phyloP scores from a whole-genome alignment of 2,329 filamentous ascomycete species.

The Lecanicillium sp. region DNA sequence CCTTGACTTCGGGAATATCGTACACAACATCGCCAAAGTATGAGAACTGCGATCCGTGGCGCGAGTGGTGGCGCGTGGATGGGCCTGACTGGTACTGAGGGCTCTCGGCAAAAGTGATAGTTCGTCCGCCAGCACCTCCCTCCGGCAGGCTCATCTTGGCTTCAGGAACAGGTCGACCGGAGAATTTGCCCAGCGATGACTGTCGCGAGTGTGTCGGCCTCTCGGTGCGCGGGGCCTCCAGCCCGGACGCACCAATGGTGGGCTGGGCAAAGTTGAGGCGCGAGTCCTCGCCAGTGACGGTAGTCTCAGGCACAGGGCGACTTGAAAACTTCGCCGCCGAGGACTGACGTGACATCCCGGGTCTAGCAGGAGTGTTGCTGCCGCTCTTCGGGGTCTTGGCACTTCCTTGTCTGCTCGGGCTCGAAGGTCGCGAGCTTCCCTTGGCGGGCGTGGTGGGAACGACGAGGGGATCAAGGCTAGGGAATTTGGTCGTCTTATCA shows the following conservation, averaged over 20 bases:
- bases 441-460: neutral
- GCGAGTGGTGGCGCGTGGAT: conserved; percentile 26
- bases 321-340: conserved; percentile 62
- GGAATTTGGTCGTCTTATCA: neutral
- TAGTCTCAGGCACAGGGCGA: conserved; percentile 64
- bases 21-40: conserved; percentile 31
- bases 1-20: conserved; percentile 39
- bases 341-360: conserved; percentile 45
- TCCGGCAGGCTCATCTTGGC: conserved; percentile 46
- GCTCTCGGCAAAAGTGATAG: conserved; percentile 56
- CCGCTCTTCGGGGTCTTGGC: conserved; percentile 1
- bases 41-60: conserved; percentile 32
- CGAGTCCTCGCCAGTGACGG: conserved; percentile 54
- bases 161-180: conserved; percentile 57
- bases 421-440: conserved; percentile 19
- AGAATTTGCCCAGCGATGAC: conserved; percentile 52
- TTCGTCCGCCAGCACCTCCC: conserved; percentile 42
- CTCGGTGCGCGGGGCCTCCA: conserved; percentile 26
- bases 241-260: conserved; percentile 15
- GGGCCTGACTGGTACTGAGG: conserved; percentile 17
- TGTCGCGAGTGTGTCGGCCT: conserved; percentile 35
- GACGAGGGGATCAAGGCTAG: neutral
- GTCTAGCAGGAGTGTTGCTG: conserved; percentile 29
- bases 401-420: conserved; percentile 19
- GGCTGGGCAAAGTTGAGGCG: conserved; percentile 62